phyloP scores from a whole-genome alignment of 148 eudicot genomes.

The Polygonum maritimum region DNA sequence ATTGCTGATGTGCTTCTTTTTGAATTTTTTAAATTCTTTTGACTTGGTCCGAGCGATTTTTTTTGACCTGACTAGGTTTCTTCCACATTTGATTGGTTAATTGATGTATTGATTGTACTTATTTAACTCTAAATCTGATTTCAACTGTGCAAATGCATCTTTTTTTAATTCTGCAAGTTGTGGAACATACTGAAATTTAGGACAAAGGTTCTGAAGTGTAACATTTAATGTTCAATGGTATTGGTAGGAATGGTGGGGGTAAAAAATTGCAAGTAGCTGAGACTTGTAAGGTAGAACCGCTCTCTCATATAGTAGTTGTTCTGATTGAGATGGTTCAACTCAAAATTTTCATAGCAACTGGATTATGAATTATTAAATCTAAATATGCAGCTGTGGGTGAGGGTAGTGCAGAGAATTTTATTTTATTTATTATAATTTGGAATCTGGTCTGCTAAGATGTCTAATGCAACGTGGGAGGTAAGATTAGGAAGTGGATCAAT shows the following conservation, averaged over 20 bases:
- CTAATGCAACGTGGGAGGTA: background rate
- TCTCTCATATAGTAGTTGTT: background rate
- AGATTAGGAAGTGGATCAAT: background rate
- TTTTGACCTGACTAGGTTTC: background rate
- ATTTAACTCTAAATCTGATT: background rate
- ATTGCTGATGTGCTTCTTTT: background rate
- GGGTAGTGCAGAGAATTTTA: background rate
- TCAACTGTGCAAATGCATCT: background rate
- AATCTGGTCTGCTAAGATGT: background rate
- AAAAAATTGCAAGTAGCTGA: background rate
- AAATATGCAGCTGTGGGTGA: background rate
- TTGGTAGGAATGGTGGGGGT: background rate
- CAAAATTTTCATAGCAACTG: background rate
- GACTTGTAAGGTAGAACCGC: background rate
- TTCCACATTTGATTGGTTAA: background rate
- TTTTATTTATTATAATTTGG: background rate
- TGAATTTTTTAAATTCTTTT: background rate
- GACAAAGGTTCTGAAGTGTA: background rate
- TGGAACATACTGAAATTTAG: background rate
- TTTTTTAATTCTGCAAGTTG: background rate
- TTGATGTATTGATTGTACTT: background rate
- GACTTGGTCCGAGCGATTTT: background rate
- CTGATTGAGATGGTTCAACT: slow-evolving; percentile 3
- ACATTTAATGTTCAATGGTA: background rate
- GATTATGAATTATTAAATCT: background rate